phyloP scores from a whole-genome alignment of 2,329 filamentous ascomycete species.

The Gliomastix tumulicola region DNA sequence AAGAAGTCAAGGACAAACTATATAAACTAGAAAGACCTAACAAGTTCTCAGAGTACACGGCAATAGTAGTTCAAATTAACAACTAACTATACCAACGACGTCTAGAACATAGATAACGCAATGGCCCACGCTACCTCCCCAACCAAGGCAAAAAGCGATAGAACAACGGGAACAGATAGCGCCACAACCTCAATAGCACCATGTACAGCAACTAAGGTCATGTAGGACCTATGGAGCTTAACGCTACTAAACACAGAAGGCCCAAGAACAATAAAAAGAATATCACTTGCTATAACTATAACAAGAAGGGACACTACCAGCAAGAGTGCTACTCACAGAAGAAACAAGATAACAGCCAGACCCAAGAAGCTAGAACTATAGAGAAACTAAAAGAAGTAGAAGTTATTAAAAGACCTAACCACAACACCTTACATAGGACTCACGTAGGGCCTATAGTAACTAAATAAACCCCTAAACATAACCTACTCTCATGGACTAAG shows the following conservation, averaged over 20 bases:
- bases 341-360: too few relatives aligned
- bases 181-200: background rate
- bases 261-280: background rate
- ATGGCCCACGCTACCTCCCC: background rate
- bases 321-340: too few relatives aligned
- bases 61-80: background rate
- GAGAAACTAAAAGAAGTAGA: too few relatives aligned
- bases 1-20: constrained; percentile 2
- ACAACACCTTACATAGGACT: too few relatives aligned
- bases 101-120: background rate
- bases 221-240: background rate
- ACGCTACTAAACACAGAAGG: background rate
- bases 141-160: background rate
- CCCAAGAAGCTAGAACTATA: too few relatives aligned
- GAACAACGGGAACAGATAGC: background rate
- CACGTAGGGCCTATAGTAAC: background rate
- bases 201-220: background rate
- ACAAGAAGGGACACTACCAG: too few relatives aligned
- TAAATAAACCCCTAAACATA: background rate
- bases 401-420: background rate
- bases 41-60: background rate
- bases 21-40: constrained; percentile 1
- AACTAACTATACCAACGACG: background rate
- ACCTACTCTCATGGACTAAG: background rate
- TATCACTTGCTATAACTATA: background rate